Evolutionary conservation across 495 filamentous ascomycete species (phyloP), one percentile per base, ranked within the genome.

Genomic region (Penicillium salamii): DNA sequence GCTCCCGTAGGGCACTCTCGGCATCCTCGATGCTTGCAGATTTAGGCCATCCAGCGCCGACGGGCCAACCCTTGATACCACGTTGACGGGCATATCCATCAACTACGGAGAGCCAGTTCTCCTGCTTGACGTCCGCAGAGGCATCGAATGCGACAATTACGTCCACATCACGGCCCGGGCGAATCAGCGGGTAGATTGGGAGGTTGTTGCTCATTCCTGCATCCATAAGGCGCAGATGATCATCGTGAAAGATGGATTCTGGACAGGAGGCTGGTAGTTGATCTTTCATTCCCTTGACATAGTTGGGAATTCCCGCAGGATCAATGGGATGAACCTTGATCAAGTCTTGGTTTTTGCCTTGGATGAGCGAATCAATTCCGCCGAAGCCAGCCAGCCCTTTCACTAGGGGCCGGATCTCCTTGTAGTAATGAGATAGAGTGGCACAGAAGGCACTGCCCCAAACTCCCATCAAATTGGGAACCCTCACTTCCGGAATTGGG

Each of bases 151-250:
- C 87, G 18, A 98, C 80, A n/a, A 98, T 73, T 33, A 98, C 78
- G 57, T 98, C 93, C 14, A 97, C 83, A 54, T 93, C 82, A 21
- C 93, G 78, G 3, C 90, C 91, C 0, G 87, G 89, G 15, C 93
- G 81, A 19, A 98, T 83, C 5, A 97, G 78, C 0, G 93, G 93
- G 65, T 98, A 98, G 21, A 96, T 88, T 4, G 93, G 92, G 3
- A 98, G 77, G 57, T 98, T 98, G 63, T 97, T 97, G 42, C 86
- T 90, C 91, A 98, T 98, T 11, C 93, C 93, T 5, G 93, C 90
- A 69, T 98, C 93, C 87, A 96, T 96, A 4, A 97, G 80, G 55
- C 93, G 85, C 19, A 97, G 75, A 55, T 89, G 83, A 28, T 83
- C 71, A 15, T 72, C 76, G 39, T 79, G 72, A 58, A 86, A 83